Conservation (phyloP, 306 rosid species). For the Aeschynomene evenia region DNA sequence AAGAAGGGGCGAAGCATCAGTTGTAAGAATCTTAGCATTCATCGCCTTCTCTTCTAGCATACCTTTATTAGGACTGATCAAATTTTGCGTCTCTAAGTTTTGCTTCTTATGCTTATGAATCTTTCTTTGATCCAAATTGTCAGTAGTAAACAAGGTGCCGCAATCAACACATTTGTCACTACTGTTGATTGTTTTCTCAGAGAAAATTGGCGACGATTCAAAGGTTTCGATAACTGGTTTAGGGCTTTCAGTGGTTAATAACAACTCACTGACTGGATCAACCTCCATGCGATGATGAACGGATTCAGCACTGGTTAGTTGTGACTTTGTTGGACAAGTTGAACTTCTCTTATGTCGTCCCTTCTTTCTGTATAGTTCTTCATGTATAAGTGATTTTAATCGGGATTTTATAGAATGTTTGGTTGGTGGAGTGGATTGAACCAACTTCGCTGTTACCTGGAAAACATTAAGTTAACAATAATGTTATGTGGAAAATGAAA, state of each 20-base stretch:
- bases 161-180: conserved; percentile 33
- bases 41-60: conserved; percentile 34
- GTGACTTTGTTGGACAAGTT: conserved; percentile 47
- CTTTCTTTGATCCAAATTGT: neutral
- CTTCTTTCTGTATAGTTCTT: conserved; percentile 47
- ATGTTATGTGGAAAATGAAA: no score
- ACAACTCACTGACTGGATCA: conserved; percentile 37
- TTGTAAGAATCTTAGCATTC: conserved; percentile 40
- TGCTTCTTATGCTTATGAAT: conserved; percentile 29
- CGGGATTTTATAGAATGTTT: conserved; percentile 49
- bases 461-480: conserved; percentile 29
- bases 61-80: neutral
- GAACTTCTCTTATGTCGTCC: conserved; percentile 53
- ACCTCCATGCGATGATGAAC: conserved; percentile 38
- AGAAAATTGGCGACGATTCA: conserved; percentile 18
- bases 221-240: conserved; percentile 20
- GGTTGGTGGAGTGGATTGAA: conserved; percentile 20
- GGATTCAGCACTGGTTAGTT: conserved; percentile 22
- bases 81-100: neutral
- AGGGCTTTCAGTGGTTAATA: conserved; percentile 32
- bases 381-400: conserved; percentile 48
- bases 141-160: conserved; percentile 29
- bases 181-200: conserved; percentile 23
- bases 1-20: conserved; percentile 50
- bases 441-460: conserved; percentile 44